Base-by-base conservation (phyloP, 441 rosid genomes). In the Capsella rubella region DNA sequence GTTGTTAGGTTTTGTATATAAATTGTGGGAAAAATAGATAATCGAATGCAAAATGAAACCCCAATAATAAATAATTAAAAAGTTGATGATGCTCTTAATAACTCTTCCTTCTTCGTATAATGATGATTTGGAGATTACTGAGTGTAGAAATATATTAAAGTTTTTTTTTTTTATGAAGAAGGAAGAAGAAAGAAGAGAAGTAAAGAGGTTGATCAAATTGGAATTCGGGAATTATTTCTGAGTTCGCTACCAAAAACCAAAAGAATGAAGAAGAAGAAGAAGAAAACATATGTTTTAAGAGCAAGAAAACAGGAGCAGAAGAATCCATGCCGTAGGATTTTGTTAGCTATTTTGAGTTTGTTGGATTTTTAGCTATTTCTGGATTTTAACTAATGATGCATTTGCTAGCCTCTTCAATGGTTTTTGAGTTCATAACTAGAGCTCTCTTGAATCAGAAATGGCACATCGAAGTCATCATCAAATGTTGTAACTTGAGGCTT, bases 71-170 rank as follows among this genome's bases (percentile, higher is more conserved):
- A 35, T 35, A 35, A 3, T 37, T 8, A 37, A n/a, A 25, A 27
- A 14, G 6, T 3, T 46, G 65, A 64, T 65, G 3, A 64, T 65
- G 3, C 32, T 55, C 72, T 60, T 42, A 6, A 34, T 34, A 34
- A 51, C 57, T 75, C 73, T 67, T 75, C 68, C 73, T 74, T 74
- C 68, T 74, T 67, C 68, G 29, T 51, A 18, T 16, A 5, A 13
- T 32, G 32, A 10, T 35, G 40, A 34, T 58, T 49, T 53, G 18
- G 58, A 37, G 6, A 59, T 71, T 12, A 10, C 46, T 16, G n/a
- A 21, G 47, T 49, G 10, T 58, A 35, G 29, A 27, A 35, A 27
- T 46, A 2, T 70, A 25, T 28, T 16, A 7, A 5, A 34, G 2
- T 21, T 21, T 21, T 21, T 29, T 21, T 21, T 29, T 55, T 57